These are phyloP conservation scores for Vaccinium myrtillus DNA, from an alignment of 148 eudicot species.

Conservation along the genomic window DNA sequence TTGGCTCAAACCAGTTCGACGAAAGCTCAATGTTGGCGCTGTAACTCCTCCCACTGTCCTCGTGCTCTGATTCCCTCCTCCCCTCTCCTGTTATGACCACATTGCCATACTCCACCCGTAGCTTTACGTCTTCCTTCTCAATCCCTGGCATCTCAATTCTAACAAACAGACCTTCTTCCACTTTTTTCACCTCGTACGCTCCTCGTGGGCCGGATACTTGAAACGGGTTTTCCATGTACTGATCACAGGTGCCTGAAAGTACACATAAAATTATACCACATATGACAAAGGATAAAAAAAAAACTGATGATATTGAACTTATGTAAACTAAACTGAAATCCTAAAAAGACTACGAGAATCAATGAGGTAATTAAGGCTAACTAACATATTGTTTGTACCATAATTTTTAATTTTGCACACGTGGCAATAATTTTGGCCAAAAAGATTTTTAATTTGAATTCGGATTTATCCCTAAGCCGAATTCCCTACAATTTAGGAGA, in stretches of 20 bases:
- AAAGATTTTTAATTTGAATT: no score
- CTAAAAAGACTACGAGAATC: background rate
- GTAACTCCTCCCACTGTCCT: constrained; percentile 5
- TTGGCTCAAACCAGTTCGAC: background rate
- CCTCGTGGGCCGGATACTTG: background rate
- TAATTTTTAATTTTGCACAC: no score
- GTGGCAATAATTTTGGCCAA: no score
- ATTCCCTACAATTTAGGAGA: no score
- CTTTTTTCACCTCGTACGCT: background rate
- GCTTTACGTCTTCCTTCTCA: background rate
- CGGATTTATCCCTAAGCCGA: no score
- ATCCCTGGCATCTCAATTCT: background rate
- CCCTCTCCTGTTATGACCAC: background rate
- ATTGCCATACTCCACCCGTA: background rate
- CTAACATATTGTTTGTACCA: no score
- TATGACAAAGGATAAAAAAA: no score
- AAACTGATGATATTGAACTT: no score
- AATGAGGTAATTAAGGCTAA: background rate
- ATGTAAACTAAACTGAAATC: background rate
- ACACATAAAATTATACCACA: background rate
- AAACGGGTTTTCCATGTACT: background rate
- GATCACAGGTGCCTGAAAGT: background rate
- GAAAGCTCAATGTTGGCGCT: background rate
- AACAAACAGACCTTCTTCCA: background rate
- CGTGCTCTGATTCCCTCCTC: background rate